Evolutionary conservation across 345 rosid species (phyloP), one percentile per base, ranked within the genome.

Genomic region (Passiflora organensis): DNA sequence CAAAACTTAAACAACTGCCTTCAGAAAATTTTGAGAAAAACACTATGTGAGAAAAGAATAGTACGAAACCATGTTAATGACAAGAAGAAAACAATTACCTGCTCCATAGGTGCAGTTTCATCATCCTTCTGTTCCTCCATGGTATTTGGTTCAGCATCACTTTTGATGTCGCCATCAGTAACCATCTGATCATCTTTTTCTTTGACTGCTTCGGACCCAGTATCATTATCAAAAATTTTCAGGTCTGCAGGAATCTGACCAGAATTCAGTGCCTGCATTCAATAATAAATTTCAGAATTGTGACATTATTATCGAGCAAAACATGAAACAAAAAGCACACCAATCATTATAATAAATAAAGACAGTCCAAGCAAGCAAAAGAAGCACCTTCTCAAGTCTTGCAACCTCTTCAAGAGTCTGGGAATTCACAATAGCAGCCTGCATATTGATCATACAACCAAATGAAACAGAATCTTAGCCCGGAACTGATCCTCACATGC

Each of bases 351-450:
- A 2, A 28, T 8, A 28, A 8, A 28, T 47, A 19, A 55, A 23
- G 53, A 32, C 19, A 13, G 22, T 49, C 24, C 22, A 36, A 43
- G 44, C 32, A 50, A 32, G 59, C 24, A 24, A 55, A 56, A 16
- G 38, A 59, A 37, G 53, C 38, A 87, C 98, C 95, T 89, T 78
- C 66, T 94, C 99, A 9, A 94, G 97, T 77, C 97, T 79, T 43
- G 96, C 95, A 71, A 94, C 96, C 80, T 94, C 99, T 80, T 94
- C 97, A 50, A 94, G 83, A 48, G 97, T 94, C 86, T 94, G 96
- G 32, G 99, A 89, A 68, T 89, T 94, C 66, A 89, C 86, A 72
- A 94, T 94, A 53, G 99, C 99, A 58, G 99, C 96, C 97, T 94
- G 88, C 76, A 78, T 14, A 61, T 36, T 67, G 61, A 68, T 28